Evolutionary conservation across 2,329 filamentous ascomycete genomes (phyloP).

Genomic region (Microcera coccophila): DNA sequence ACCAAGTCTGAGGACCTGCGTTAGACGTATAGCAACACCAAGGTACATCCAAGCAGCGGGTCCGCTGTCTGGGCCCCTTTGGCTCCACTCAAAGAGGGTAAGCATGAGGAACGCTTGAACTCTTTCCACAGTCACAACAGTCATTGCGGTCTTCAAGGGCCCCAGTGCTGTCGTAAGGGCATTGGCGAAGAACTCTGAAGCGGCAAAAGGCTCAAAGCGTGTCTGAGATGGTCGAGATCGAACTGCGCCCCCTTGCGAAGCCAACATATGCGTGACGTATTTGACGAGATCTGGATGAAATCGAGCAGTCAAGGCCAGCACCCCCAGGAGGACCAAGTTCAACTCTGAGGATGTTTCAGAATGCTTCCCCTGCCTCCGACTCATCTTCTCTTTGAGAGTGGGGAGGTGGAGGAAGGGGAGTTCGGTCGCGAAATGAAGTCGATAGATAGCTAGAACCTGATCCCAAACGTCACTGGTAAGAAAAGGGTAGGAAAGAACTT

Average conservation of each 20-base stretch:
- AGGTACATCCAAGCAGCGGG: constrained; percentile 63
- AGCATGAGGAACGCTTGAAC: constrained; percentile 69
- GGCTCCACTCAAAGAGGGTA: constrained; percentile 67
- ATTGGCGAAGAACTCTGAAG: constrained; percentile 62
- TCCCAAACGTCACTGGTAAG: constrained; percentile 64
- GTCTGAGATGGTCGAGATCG: constrained; percentile 34
- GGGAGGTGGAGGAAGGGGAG: constrained; percentile 67
- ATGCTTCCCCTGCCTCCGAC: constrained; percentile 37
- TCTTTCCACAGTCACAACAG: constrained; percentile 55
- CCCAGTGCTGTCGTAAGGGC: constrained; percentile 52
- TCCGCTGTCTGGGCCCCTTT: constrained; percentile 50
- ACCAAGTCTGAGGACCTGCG: constrained; percentile 58
- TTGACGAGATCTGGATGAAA: constrained; percentile 61
- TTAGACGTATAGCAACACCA: constrained; percentile 60
- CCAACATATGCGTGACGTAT: constrained; percentile 44
- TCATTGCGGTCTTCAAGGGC: constrained; percentile 45
- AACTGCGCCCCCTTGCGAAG: constrained; percentile 29
- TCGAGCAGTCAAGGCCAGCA: constrained; percentile 65
- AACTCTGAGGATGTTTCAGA: constrained; percentile 43
- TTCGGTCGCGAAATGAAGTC: constrained; percentile 67
- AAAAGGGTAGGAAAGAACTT: constrained; percentile 58
- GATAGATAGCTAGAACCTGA: constrained; percentile 66
- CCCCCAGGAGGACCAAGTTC: constrained; percentile 59
- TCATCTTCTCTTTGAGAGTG: constrained; percentile 54
- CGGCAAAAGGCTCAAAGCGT: constrained; percentile 48